Conservation (phyloP, 768 basidiomycete genomes). For the Boletellus ananas region DNA sequence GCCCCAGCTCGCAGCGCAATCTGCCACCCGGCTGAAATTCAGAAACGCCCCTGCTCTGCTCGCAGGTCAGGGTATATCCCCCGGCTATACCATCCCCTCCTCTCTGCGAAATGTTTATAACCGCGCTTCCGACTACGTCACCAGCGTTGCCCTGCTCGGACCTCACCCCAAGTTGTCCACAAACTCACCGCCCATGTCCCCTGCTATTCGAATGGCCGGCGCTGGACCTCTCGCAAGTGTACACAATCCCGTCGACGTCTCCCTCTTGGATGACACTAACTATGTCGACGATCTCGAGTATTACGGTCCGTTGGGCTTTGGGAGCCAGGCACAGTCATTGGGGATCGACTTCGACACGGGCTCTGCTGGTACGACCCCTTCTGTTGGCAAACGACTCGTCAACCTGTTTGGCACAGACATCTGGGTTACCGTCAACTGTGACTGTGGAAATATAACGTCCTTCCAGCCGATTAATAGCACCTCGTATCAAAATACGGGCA, state of each 20-base stretch:
- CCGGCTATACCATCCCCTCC: constrained; percentile 9
- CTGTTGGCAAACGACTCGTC: not conserved
- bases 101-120: constrained; percentile 14
- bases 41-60: constrained; percentile 15
- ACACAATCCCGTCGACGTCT: constrained; percentile 10
- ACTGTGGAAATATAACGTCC: constrained; percentile 35
- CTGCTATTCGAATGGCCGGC: not conserved
- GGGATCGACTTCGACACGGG: constrained; percentile 67
- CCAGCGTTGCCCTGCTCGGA: constrained; percentile 4
- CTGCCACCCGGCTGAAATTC: constrained; percentile 15
- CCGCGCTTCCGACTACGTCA: constrained; percentile 19
- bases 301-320: constrained; percentile 43
- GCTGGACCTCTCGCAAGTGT: not conserved
- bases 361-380: constrained; percentile 29
- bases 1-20: constrained; percentile 14
- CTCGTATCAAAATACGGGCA: constrained; percentile 35
- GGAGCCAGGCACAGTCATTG: constrained; percentile 50
- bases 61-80: constrained; percentile 2
- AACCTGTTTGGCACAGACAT: constrained; percentile 41
- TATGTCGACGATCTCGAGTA: constrained; percentile 44
- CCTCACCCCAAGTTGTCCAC: not conserved
- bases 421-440: constrained; percentile 49
- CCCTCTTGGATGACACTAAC: constrained; percentile 39
- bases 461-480: constrained; percentile 40
- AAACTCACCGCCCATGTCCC: not conserved